Percentiles rank a stretch among this genome's conserved stretches.
phyloP scores from a whole-genome alignment of 176 grass and related monocot genomes.

The Coix lacrymajobi region DNA sequence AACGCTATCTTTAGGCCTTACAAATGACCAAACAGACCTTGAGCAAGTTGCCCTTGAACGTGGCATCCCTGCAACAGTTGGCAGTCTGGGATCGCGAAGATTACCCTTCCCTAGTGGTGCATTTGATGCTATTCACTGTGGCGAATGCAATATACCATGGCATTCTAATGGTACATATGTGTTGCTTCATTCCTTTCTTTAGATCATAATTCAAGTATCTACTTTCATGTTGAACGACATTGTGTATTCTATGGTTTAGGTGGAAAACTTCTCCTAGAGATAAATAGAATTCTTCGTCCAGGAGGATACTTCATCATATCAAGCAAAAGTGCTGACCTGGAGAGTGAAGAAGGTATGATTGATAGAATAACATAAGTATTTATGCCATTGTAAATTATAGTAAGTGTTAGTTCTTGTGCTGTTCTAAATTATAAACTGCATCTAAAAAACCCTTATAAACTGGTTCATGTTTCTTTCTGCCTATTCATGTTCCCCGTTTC shows the following conservation, averaged over 20 bases:
- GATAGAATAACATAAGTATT: neutral
- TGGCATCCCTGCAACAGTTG: slow-evolving; percentile 77
- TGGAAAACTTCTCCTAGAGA: slow-evolving; percentile 85
- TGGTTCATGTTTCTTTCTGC: neutral
- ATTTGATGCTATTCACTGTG: slow-evolving; percentile 95
- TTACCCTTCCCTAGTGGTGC: slow-evolving; percentile 88
- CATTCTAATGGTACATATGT: slow-evolving; percentile 73
- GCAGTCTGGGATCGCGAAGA: slow-evolving; percentile 67
- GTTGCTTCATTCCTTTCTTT: slow-evolving; percentile 16
- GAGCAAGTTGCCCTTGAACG: slow-evolving; percentile 85
- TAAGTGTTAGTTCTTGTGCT: neutral
- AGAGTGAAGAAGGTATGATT: slow-evolving; percentile 93
- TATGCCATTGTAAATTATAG: neutral
- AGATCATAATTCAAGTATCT: neutral
- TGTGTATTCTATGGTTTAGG: slow-evolving; percentile 47
- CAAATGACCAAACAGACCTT: slow-evolving; percentile 73
- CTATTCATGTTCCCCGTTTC: neutral
- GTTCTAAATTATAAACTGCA: neutral
- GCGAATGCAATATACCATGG: slow-evolving; percentile 91
- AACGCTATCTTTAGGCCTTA: slow-evolving; percentile 68
- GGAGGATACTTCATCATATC: slow-evolving; percentile 95
- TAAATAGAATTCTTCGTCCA: slow-evolving; percentile 91
- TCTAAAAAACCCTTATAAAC: neutral
- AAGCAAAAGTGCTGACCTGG: slow-evolving; percentile 76
- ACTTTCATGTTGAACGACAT: neutral